These are phyloP conservation scores for Aspergillus puulaauensis DNA, from an alignment of 2,329 filamentous ascomycete species.

Conservation along the genomic window DNA sequence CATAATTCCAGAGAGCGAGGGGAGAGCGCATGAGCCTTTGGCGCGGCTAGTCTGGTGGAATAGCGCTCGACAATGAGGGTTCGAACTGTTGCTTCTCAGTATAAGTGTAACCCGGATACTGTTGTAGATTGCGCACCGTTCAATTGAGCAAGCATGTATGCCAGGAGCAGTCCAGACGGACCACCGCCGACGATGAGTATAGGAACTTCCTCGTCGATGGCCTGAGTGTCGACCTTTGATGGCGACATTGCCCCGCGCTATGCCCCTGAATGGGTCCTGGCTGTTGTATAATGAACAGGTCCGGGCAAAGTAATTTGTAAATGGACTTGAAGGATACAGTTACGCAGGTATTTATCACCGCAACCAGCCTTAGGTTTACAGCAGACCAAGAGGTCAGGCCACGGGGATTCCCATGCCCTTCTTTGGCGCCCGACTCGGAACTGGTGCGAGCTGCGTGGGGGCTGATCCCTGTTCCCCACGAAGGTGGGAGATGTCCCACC, in stretches of 20 bases:
- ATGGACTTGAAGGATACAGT: too few relatives aligned
- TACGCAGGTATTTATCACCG: too few relatives aligned
- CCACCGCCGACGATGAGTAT: slow-evolving; percentile 37
- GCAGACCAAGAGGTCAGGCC: too few relatives aligned
- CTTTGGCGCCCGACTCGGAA: too few relatives aligned
- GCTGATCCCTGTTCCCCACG: too few relatives aligned
- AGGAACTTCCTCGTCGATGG: slow-evolving; percentile 1
- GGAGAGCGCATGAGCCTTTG: slow-evolving; percentile 31
- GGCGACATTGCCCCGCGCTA: background rate
- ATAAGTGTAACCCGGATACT: background rate
- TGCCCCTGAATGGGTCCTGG: background rate
- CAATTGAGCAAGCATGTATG: slow-evolving; percentile 22
- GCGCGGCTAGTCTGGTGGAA: slow-evolving; percentile 23
- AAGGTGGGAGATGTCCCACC: too few relatives aligned
- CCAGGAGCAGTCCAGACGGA: slow-evolving; percentile 36
- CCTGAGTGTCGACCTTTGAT: background rate
- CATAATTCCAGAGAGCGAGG: slow-evolving; percentile 30
- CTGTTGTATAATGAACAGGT: too few relatives aligned
- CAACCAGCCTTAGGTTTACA: too few relatives aligned
- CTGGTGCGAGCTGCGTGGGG: too few relatives aligned
- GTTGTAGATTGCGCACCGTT: slow-evolving; percentile 10
- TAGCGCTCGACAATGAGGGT: slow-evolving; percentile 31
- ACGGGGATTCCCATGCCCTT: too few relatives aligned
- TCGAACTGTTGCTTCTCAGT: slow-evolving; percentile 17
- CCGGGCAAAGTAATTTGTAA: too few relatives aligned